Percentiles rank a stretch among this genome's conserved stretches.
Evolutionary conservation across 2,329 filamentous ascomycete genomes (phyloP).

Genomic region (Cytospora schulzeri): DNA sequence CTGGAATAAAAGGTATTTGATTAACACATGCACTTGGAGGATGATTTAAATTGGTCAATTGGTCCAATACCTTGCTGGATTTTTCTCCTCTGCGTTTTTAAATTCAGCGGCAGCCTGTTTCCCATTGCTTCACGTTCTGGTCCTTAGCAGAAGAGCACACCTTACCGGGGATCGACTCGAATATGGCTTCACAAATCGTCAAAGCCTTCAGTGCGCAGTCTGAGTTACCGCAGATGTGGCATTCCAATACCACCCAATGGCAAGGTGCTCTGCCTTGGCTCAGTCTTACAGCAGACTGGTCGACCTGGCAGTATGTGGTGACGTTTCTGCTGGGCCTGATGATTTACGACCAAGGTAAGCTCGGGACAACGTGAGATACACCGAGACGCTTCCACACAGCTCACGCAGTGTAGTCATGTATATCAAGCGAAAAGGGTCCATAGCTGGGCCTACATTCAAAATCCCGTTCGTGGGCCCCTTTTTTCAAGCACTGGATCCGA

Average conservation of each 20-base stretch:
- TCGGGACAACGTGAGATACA: not conserved
- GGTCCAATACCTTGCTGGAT: not conserved
- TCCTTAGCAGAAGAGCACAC: not conserved
- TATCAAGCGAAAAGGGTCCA: conserved; percentile 61
- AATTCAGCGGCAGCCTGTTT: not conserved
- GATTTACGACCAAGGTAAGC: conserved; percentile 45
- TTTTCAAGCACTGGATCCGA: conserved; percentile 72
- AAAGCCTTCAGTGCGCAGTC: conserved; percentile 1
- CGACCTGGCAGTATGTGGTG: conserved; percentile 37
- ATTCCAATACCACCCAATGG: not conserved
- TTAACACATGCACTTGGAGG: not conserved
- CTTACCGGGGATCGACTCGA: not conserved
- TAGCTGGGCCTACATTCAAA: conserved; percentile 65
- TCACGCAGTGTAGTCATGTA: conserved; percentile 53
- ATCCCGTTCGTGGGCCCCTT: conserved; percentile 76
- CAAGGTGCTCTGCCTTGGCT: conserved; percentile 3
- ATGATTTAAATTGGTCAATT: not conserved
- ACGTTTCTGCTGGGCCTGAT: conserved; percentile 39
- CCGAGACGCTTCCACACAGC: too few species aligned
- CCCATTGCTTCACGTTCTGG: not conserved
- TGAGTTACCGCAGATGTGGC: conserved; percentile 15
- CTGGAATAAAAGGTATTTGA: not conserved
- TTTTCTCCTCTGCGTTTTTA: not conserved
- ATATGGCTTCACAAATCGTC: not conserved
- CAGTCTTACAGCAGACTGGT: conserved; percentile 26